These are phyloP conservation scores for Heracleum sosnowskyi DNA, from an alignment of 129 eudicot species.

Conservation along the genomic window DNA sequence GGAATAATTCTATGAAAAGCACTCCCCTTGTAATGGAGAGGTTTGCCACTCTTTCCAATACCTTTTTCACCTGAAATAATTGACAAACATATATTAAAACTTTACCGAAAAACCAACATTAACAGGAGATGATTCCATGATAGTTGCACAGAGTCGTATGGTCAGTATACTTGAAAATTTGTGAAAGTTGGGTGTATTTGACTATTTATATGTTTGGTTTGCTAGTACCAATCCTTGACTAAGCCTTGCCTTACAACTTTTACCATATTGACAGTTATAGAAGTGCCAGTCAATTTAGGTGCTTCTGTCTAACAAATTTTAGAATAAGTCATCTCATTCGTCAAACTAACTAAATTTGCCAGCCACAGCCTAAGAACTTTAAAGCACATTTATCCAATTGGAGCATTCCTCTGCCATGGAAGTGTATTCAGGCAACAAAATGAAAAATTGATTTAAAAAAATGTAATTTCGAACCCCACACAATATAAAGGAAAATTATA, in stretches of 20 bases:
- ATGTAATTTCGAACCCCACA: background rate
- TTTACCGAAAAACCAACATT: background rate
- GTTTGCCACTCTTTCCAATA: conserved; percentile 67
- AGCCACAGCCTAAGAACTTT: background rate
- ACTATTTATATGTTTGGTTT: background rate
- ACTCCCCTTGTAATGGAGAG: conserved; percentile 89
- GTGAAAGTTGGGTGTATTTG: background rate
- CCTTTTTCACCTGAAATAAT: conserved; percentile 82
- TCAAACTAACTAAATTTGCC: background rate
- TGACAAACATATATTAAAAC: background rate
- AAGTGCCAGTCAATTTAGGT: background rate
- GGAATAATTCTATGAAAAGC: conserved; percentile 84
- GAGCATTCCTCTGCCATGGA: background rate
- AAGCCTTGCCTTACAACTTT: background rate
- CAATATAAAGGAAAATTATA: background rate
- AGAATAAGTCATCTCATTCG: too few species aligned
- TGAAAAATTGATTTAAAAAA: background rate
- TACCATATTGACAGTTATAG: background rate
- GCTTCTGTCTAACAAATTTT: background rate
- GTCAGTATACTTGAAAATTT: background rate
- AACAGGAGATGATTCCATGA: background rate
- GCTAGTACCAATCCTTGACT: background rate
- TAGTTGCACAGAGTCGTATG: background rate
- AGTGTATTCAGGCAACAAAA: background rate
- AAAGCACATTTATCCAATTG: background rate